Evolutionary conservation across 176 grass and related monocot species (phyloP), one percentile per base, ranked within the genome.

Genomic region (Carex pumila): DNA sequence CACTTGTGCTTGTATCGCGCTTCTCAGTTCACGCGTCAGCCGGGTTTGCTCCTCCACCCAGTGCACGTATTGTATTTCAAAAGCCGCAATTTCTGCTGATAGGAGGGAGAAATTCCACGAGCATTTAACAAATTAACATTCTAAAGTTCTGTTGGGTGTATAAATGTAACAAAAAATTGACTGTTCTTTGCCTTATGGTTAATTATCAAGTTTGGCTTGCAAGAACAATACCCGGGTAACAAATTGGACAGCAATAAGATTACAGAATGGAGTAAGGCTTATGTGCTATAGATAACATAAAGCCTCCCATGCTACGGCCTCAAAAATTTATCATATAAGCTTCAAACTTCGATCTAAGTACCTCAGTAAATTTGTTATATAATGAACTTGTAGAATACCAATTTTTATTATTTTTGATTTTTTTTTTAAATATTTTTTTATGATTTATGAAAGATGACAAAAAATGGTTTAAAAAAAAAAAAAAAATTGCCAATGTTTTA

Each of bases 11-110:
- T 94, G 39, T 63, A 93, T 83, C 1, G 93, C 91, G 18, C 22
- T 18, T 88, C 85, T 84, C 53, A 99, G 83, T 88, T 95, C 89
- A 30, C 43, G 10, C 0, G 91, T 99, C 60, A 92, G 86, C 43
- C 87, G 82, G 22, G 88, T 85, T 31, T 96, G 97, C 50, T 96
- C 91, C 55, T 92, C 93, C 53, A 99, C 93, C 97, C 97, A 99
- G 41, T 92, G 61, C 0, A 6, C 63, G 88, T 99, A 99, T 9
- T 96, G 83, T 31, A 99, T 89, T 90, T 99, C 93, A 85, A 99
- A 99, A 69, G 43, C 75, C n/a, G 90, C 57, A 31, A 94, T 87
- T 39, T 90, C 91, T 92, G 72, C 2, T 36, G 67, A 59, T 62
- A 70, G 18, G 19, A 10, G 3, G 36, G 6, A 81, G 13, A 47